Evolutionary conservation across 148 eudicot species (phyloP), one percentile per base, ranked within the genome.

Genomic region (Amaranthus hypochondriacus): DNA sequence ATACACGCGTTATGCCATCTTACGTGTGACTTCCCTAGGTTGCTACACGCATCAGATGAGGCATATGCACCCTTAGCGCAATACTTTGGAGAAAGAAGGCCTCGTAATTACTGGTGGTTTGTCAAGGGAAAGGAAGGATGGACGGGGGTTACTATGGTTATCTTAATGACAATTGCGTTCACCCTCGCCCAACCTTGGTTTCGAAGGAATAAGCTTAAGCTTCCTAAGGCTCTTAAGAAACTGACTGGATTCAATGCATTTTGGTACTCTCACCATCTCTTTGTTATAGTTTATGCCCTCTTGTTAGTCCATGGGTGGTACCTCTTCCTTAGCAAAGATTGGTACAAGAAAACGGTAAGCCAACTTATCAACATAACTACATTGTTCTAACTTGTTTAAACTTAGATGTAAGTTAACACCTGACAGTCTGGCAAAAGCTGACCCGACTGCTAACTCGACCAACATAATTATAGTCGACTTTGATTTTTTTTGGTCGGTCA

Each of bases 201-300:
- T 8, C 61, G 90, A n/a, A 76, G 86, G 42, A 81, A 85, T 66
- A 75, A 73, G 69, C 73, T 81, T 13, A 79, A 82, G 10, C 84
- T 87, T 21, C 89, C 89, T 4, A 84, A 79, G 66, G 63, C 72
- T n/a, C 80, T 87, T 5, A 83, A 84, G 80, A 77, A 73, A 70
- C 82, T 87, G 3, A 83, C 90, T 3, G 90, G 88, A 43, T 87
- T 84, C 73, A 84, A 87, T 56, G 90, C 90, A 9, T 87, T 87
- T 66, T 87, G 90, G 90, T 84, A 84, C 69, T 84, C 90, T 18
- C 90, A 87, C 71, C 90, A 87, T 59, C 73, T 87, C 65, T 87
- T 87, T 11, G 80, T 87, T 51, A 83, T 87, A 48, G 90, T 87
- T 66, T 87, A 87, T 60, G 75, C 62, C 56, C 78, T 87, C 61